Base-by-base conservation (phyloP, 306 rosid genomes). In the Neltuma alba region DNA sequence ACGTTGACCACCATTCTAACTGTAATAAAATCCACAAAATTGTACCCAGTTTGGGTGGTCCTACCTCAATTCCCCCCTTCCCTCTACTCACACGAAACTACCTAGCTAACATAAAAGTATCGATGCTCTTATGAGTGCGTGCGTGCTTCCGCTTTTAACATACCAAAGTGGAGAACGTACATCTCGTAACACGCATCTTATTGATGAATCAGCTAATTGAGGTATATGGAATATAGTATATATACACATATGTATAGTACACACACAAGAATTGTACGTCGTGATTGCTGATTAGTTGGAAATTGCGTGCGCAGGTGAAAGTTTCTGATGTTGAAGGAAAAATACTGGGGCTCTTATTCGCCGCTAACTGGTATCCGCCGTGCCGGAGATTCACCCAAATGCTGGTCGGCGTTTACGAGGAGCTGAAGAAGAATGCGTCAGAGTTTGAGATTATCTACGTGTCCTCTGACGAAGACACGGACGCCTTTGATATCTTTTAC, bases 351-450 rank as follows among this genome's bases (percentile, higher is more conserved):
- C 84, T 95, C 0, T 88, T 91, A 64, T 95, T 95, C 80, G 89
- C 87, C 3, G 99, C 99, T 34, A 95, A 95, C 76, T 95, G 99
- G 99, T 92, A 95, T 82, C 90, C 98, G 62, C 97, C 93, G 14
- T 92, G 99, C 73, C 80, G 88, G 81, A 89, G 79, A 81, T 95
- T 95, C 91, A 89, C 86, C 78, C 80, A 89, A 83, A 79, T 83
- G 54, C 86, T 95, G 0, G 86, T 73, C 50, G 88, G 75, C 8
- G 75, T 91, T 58, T 95, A 95, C 86, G 82, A 89, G 87, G 83
- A 91, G 76, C 87, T 92, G 0, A 88, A 82, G 85, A 82, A 37
- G 36, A 80, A 25, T 33, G 91, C 78, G 38, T 80, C 85, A 2
- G 81, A 83, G 15, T 91, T 95, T 30, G 99, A 95, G 79, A 81